These are phyloP conservation scores for Suhomyces sp. DNA, from an alignment of 805 yeast genomes.

Conservation along the genomic window DNA sequence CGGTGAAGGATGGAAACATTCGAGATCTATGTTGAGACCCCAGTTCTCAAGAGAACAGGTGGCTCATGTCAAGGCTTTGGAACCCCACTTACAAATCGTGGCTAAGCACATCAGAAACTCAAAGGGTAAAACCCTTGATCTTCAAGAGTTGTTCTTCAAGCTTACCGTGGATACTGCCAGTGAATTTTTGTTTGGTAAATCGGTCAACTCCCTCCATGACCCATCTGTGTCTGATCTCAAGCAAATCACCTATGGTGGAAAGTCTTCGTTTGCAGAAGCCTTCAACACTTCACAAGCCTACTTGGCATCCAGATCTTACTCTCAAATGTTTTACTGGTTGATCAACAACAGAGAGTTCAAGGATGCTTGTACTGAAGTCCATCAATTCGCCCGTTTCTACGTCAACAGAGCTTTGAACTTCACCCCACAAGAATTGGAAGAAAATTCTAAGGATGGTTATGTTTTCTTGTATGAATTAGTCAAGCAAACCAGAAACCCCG, in stretches of 20 bases:
- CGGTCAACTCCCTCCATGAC: constrained; percentile 30
- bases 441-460: constrained; percentile 19
- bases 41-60: constrained; percentile 29
- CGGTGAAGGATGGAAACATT: constrained; percentile 30
- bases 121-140: constrained; percentile 29
- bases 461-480: constrained; percentile 29
- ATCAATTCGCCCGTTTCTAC: constrained; percentile 23
- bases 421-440: constrained; percentile 15
- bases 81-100: constrained; percentile 21
- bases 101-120: constrained; percentile 14
- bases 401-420: constrained; percentile 14
- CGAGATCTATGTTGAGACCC: constrained; percentile 28
- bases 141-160: constrained; percentile 34
- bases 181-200: constrained; percentile 43
- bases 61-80: constrained; percentile 25
- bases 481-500: constrained; percentile 25
- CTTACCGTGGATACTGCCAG: constrained; percentile 42
- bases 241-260: constrained; percentile 17
- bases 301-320: constrained; percentile 35
- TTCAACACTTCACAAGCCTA: constrained; percentile 35
- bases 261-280: constrained; percentile 32
- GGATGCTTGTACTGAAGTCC: constrained; percentile 30
- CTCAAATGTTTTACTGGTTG: constrained; percentile 21
- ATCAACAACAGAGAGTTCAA: constrained; percentile 27
- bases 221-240: constrained; percentile 11